Evolutionary conservation across 768 basidiomycete genomes (phyloP).

Genomic region (Boletus rufocinnamomeus): DNA sequence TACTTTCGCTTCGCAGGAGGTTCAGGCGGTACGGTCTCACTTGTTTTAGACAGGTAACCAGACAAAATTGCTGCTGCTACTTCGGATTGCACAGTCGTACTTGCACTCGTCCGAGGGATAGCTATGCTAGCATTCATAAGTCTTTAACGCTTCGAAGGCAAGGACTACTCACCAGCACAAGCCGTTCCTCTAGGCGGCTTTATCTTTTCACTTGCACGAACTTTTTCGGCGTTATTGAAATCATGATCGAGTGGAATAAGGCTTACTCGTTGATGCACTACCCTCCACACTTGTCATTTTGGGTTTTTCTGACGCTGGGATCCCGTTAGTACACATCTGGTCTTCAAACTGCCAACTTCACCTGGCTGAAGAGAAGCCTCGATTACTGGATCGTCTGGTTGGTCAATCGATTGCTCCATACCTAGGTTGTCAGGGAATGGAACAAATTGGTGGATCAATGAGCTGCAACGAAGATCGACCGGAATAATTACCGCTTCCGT

Average conservation of each 20-base stretch:
- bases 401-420: neutral
- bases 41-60: slow-evolving; percentile 5
- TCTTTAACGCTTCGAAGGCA: slow-evolving; percentile 7
- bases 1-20: slow-evolving; percentile 12
- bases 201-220: neutral
- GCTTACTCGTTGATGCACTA: slow-evolving; percentile 14
- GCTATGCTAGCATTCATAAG: slow-evolving; percentile 29
- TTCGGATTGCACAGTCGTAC: slow-evolving; percentile 17
- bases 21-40: slow-evolving; percentile 2
- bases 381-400: neutral
- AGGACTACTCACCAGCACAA: slow-evolving; percentile 21
- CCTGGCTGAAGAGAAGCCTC: slow-evolving; percentile 11
- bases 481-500: slow-evolving; percentile 8
- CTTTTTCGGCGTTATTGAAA: slow-evolving; percentile 15
- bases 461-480: neutral
- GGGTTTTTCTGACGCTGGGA: slow-evolving; percentile 1
- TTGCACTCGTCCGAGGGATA: slow-evolving; percentile 19
- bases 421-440: slow-evolving; percentile 7
- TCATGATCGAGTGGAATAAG: neutral
- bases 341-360: slow-evolving; percentile 3
- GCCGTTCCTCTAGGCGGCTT: neutral
- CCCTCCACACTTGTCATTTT: neutral
- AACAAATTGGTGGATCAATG: neutral
- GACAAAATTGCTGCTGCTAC: slow-evolving; percentile 24
- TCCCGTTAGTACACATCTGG: slow-evolving; percentile 4